Percentiles rank a stretch among this genome's conserved stretches.
Evolutionary conservation across 768 basidiomycete genomes (phyloP).

Genomic region (Gymnopilus dilepis): DNA sequence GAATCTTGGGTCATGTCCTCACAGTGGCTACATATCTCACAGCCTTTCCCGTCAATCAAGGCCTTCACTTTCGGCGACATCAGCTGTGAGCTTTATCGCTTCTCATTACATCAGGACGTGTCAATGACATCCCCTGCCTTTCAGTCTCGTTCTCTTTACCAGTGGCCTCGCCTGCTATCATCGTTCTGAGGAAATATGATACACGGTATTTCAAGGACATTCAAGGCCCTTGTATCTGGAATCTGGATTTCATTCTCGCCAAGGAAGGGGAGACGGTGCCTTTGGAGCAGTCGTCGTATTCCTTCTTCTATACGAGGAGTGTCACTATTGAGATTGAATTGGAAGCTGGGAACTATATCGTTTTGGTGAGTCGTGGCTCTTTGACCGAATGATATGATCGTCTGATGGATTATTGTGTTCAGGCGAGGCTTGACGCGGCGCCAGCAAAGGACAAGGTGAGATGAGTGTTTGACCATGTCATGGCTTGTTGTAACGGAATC

Average conservation of each 20-base stretch:
- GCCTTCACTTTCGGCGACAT: slow-evolving; percentile 54
- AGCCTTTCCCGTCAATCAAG: slow-evolving; percentile 33
- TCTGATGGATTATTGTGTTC: too few relatives aligned
- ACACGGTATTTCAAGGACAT: slow-evolving; percentile 49
- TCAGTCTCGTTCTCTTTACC: slow-evolving; percentile 50
- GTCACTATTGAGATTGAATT: slow-evolving; percentile 46
- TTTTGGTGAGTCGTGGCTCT: slow-evolving; percentile 35
- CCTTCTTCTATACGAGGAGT: slow-evolving; percentile 37
- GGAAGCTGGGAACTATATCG: slow-evolving; percentile 47
- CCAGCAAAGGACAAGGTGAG: slow-evolving; percentile 22
- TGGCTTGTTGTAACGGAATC: neutral
- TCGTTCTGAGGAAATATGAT: slow-evolving; percentile 54
- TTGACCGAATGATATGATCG: neutral
- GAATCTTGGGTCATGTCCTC: slow-evolving; percentile 54
- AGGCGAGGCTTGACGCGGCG: slow-evolving; percentile 30
- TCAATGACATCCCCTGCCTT: neutral
- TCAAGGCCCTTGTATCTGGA: slow-evolving; percentile 41
- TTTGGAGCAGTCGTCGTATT: slow-evolving; percentile 37
- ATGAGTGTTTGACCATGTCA: neutral
- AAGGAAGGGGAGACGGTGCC: slow-evolving; percentile 45
- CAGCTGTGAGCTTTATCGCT: slow-evolving; percentile 39
- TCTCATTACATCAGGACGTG: neutral
- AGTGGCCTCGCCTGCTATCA: slow-evolving; percentile 42
- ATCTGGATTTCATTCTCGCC: slow-evolving; percentile 53
- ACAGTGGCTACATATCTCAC: slow-evolving; percentile 52